Evolutionary conservation across 768 basidiomycete species (phyloP).

Genomic region (Mycena indigotica): DNA sequence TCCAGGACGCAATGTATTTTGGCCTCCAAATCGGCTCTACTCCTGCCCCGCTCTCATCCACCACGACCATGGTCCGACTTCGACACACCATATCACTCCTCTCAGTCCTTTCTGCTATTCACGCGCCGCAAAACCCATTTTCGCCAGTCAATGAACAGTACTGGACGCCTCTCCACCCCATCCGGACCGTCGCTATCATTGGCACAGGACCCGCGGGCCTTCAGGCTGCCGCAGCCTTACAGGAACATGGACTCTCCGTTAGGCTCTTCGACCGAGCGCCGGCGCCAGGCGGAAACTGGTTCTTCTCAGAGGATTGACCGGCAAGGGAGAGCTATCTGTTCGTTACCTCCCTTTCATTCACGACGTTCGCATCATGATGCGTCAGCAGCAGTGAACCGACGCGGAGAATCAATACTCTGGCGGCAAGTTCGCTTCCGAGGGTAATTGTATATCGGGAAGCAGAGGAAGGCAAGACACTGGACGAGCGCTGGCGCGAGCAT

Average conservation of each 20-base stretch:
- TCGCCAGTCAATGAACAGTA: no score
- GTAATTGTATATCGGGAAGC: constrained; percentile 15
- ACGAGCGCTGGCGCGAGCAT: constrained; percentile 24
- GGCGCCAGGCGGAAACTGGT: constrained; percentile 28
- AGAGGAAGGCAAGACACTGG: constrained; percentile 13
- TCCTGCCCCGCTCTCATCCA: no score
- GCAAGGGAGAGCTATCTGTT: constrained; percentile 24
- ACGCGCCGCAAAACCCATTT: no score
- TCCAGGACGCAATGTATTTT: no score
- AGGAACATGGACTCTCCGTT: constrained; percentile 19
- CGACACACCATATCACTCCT: no score
- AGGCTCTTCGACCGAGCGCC: constrained; percentile 24
- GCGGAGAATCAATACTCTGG: background rate
- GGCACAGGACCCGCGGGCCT: constrained; percentile 22
- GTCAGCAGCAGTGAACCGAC: background rate
- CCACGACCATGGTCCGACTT: no score
- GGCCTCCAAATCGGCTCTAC: no score
- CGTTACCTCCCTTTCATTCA: background rate
- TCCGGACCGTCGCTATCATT: constrained; percentile 19
- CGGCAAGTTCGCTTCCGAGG: constrained; percentile 8
- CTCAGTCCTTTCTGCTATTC: no score
- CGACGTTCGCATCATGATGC: background rate
- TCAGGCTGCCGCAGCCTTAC: constrained; percentile 17
- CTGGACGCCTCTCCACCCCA: no score
- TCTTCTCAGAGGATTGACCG: constrained; percentile 26